A percentile compares a stretch with the other conserved stretches of the same genome.
phyloP scores from a whole-genome alignment of 176 grass and related monocot genomes.

The Luzula sylvatica region DNA sequence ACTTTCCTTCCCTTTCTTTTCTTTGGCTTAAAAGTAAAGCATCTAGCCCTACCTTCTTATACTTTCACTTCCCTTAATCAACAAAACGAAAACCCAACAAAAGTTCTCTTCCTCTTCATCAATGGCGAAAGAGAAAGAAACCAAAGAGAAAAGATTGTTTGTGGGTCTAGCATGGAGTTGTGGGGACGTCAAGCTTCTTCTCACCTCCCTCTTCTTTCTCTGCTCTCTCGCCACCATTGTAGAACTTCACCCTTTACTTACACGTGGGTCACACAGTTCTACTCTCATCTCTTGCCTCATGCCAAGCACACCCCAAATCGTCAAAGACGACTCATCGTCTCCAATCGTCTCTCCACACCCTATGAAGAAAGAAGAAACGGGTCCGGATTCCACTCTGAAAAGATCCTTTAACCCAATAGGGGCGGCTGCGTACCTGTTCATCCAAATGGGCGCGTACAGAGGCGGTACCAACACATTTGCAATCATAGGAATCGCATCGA shows the following conservation, averaged over 20 bases:
- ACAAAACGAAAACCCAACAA: not conserved
- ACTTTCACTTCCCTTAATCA: not conserved
- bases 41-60: not conserved
- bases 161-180: conserved; percentile 32
- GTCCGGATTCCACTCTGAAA: conserved; percentile 30
- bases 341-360: not conserved
- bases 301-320: not conserved
- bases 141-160: conserved; percentile 14
- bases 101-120: conserved; percentile 6
- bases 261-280: conserved; percentile 12
- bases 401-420: conserved; percentile 62
- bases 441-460: conserved; percentile 88
- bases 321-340: not conserved
- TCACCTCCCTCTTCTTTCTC: conserved; percentile 53
- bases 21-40: conserved; percentile 18
- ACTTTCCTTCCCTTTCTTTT: not conserved
- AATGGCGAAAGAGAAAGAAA: conserved; percentile 28
- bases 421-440: conserved; percentile 67
- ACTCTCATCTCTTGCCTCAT: conserved; percentile 19
- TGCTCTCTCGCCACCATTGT: conserved; percentile 50
- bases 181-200: conserved; percentile 70
- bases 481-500: conserved; percentile 64
- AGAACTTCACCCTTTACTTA: conserved; percentile 52
- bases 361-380: not conserved
- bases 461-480: conserved; percentile 64